Percentiles rank a stretch among this genome's conserved stretches.
Evolutionary conservation across 495 filamentous ascomycete species (phyloP).

Genomic region (Sporormia fimetaria): DNA sequence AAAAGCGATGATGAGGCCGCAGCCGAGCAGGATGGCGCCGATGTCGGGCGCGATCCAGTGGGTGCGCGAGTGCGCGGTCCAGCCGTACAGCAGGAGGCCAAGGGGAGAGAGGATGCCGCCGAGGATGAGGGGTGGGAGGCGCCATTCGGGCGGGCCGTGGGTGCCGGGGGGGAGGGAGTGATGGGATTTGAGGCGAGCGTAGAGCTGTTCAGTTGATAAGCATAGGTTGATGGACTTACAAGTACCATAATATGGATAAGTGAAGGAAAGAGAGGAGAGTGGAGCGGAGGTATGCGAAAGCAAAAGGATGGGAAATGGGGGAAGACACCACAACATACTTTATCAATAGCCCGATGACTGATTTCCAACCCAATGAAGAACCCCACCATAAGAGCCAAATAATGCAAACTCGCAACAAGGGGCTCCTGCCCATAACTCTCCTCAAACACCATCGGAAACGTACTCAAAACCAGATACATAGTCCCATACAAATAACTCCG

Average conservation of each 20-base stretch:
- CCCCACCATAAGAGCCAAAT: neutral
- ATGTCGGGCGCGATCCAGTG: neutral
- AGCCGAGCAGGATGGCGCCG: neutral
- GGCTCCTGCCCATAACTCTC: neutral
- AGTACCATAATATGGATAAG: too few species aligned
- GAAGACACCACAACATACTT: too few species aligned
- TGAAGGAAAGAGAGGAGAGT: too few species aligned
- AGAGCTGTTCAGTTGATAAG: too few species aligned
- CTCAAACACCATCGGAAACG: neutral
- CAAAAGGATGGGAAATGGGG: too few species aligned
- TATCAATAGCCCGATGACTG: neutral
- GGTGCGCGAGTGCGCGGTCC: too few species aligned
- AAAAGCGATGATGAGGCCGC: constrained; percentile 4
- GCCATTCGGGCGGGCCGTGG: neutral
- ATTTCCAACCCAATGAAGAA: constrained; percentile 5
- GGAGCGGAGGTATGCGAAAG: too few species aligned
- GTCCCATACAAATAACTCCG: neutral
- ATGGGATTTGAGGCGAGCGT: neutral
- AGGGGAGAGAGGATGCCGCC: too few species aligned
- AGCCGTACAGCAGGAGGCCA: too few species aligned
- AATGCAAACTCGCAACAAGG: neutral
- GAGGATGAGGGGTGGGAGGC: too few species aligned
- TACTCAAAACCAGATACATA: constrained; percentile 1
- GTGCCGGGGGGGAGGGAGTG: neutral
- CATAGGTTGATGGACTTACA: too few species aligned